Percentiles rank a stretch among this genome's conserved stretches.
phyloP scores from a whole-genome alignment of 371 early-diverging fungal species.

The Fennellomyces sp. region DNA sequence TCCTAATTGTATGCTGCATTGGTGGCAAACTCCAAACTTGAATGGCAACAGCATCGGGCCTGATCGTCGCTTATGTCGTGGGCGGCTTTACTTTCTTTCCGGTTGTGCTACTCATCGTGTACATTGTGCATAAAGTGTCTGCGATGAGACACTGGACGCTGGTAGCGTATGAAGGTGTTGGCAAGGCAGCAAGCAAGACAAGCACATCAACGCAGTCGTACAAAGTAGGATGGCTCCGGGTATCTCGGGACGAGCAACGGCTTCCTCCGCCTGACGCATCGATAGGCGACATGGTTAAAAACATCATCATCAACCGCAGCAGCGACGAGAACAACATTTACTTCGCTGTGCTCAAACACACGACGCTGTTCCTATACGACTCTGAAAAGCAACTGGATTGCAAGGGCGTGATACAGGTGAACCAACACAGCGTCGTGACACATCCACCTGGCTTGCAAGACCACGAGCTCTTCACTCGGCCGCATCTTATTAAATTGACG shows the following conservation, averaged over 20 bases:
- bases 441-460: slow-evolving; percentile 65
- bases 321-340: slow-evolving; percentile 30
- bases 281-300: slow-evolving; percentile 42
- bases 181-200: background rate
- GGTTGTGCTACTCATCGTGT: slow-evolving; percentile 14
- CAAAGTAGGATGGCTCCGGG: slow-evolving; percentile 56
- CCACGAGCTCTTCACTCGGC: slow-evolving; percentile 61
- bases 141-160: background rate
- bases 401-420: slow-evolving; percentile 71
- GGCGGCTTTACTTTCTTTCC: slow-evolving; percentile 57
- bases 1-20: background rate
- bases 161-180: background rate
- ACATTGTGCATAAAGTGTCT: slow-evolving; percentile 2
- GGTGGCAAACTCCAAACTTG: background rate
- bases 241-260: slow-evolving; percentile 39
- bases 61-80: slow-evolving; percentile 35
- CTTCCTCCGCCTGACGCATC: slow-evolving; percentile 25
- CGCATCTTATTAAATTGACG: slow-evolving; percentile 53
- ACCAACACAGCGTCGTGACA: slow-evolving; percentile 66
- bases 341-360: slow-evolving; percentile 80
- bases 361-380: slow-evolving; percentile 83
- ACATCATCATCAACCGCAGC: slow-evolving; percentile 36
- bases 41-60: slow-evolving; percentile 1
- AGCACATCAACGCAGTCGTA: slow-evolving; percentile 20
- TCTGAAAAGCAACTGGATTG: slow-evolving; percentile 83